Percentiles rank a stretch among this genome's conserved stretches.
Conservation (phyloP, 116 monocot genomes). For the Trichopus zeylanicus region DNA sequence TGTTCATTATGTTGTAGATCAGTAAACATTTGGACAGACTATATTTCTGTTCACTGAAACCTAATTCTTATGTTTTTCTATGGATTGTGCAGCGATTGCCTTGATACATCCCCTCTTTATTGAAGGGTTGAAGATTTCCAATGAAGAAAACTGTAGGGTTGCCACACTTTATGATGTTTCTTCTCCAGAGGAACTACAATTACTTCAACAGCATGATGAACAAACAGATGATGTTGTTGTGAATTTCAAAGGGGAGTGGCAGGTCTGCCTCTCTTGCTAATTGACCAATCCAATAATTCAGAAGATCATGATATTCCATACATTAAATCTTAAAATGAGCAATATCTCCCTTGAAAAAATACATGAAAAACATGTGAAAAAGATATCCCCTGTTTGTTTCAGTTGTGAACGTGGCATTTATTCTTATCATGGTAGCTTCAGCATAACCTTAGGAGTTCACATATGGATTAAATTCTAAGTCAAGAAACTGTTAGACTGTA, state of each 20-base stretch:
- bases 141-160: slow-evolving; percentile 34
- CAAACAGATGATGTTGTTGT: slow-evolving; percentile 41
- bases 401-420: too few relatives aligned
- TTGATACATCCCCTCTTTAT: slow-evolving; percentile 63
- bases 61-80: neutral
- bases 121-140: slow-evolving; percentile 34
- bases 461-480: too few relatives aligned
- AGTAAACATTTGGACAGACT: neutral
- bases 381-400: neutral
- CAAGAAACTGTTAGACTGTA: too few relatives aligned
- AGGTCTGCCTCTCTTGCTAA: slow-evolving; percentile 26
- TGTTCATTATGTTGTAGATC: neutral
- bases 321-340: too few relatives aligned
- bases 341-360: neutral
- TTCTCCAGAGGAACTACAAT: slow-evolving; percentile 41
- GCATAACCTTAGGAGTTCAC: too few relatives aligned
- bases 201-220: slow-evolving; percentile 34
- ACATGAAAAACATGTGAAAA: neutral
- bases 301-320: neutral
- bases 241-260: slow-evolving; percentile 55
- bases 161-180: slow-evolving; percentile 47
- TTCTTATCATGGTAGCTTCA: too few relatives aligned
- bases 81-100: slow-evolving; percentile 52
- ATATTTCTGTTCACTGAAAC: neutral
- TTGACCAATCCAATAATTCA: neutral